Percentiles rank a stretch among this genome's conserved stretches.
These are phyloP conservation scores for Lactarius sp. DNA, from an alignment of 768 basidiomycete genomes.

Conservation along the genomic window DNA sequence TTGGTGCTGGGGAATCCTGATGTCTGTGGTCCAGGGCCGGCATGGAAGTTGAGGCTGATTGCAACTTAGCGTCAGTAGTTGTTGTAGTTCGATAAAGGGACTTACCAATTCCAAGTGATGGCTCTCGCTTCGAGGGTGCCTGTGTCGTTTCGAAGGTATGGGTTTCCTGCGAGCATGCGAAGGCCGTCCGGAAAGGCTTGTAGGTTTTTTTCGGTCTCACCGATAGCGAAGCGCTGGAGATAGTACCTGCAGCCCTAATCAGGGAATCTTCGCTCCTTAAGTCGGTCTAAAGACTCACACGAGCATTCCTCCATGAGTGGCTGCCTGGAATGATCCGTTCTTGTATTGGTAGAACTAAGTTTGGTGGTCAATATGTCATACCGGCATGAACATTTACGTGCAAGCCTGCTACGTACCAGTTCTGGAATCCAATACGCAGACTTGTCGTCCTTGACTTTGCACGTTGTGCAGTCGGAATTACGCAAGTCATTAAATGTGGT, in stretches of 20 bases:
- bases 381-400: neutral
- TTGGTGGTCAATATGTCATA: neutral
- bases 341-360: slow-evolving; percentile 8
- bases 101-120: slow-evolving; percentile 29
- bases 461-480: slow-evolving; percentile 13
- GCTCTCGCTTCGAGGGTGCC: slow-evolving; percentile 15
- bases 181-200: slow-evolving; percentile 27
- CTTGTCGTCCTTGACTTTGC: slow-evolving; percentile 20
- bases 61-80: neutral
- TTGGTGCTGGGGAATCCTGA: slow-evolving; percentile 24
- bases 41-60: slow-evolving; percentile 12
- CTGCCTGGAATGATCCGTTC: slow-evolving; percentile 5
- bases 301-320: slow-evolving; percentile 16
- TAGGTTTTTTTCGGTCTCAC: slow-evolving; percentile 9
- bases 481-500: slow-evolving; percentile 12
- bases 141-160: slow-evolving; percentile 29
- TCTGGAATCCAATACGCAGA: slow-evolving; percentile 20
- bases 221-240: slow-evolving; percentile 4
- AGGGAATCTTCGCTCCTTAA: neutral
- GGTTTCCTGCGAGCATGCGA: slow-evolving; percentile 29
- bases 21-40: neutral
- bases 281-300: slow-evolving; percentile 3
- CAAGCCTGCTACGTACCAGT: slow-evolving; percentile 10
- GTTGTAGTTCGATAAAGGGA: slow-evolving; percentile 12
- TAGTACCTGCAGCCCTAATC: slow-evolving; percentile 19